A percentile compares a stretch with the other conserved stretches of the same genome.
These are phyloP conservation scores for Penicillium sp. DNA, from an alignment of 2,329 filamentous ascomycete species.

Conservation along the genomic window DNA sequence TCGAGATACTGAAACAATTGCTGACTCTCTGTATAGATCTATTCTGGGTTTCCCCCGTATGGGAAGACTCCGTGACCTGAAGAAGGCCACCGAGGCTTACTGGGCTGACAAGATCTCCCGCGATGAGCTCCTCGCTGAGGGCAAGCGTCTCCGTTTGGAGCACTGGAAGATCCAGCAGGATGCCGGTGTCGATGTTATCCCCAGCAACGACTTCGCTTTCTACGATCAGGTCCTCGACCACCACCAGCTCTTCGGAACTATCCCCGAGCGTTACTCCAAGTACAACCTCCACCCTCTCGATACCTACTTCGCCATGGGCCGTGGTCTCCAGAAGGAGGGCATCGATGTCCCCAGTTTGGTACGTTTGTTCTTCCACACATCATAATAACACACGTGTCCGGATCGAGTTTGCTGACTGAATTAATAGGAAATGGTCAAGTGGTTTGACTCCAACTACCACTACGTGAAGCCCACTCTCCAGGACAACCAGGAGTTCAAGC, in stretches of 20 bases:
- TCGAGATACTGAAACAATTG: background rate
- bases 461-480: conserved; percentile 99
- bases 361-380: conserved; percentile 30
- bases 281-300: conserved; percentile 84
- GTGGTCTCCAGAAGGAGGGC: conserved; percentile 81
- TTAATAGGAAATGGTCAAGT: conserved; percentile 93
- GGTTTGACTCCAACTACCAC: conserved; percentile 99
- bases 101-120: conserved; percentile 95
- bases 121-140: conserved; percentile 86
- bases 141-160: conserved; percentile 90
- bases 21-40: conserved; percentile 47
- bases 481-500: conserved; percentile 94
- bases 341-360: conserved; percentile 86
- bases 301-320: conserved; percentile 99
- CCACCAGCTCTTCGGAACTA: conserved; percentile 57
- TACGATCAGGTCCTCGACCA: conserved; percentile 53
- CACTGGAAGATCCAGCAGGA: conserved; percentile 99
- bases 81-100: conserved; percentile 99
- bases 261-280: conserved; percentile 90
- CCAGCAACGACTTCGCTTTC: conserved; percentile 98
- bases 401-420: background rate
- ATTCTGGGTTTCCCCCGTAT: conserved; percentile 99
- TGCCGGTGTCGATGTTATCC: conserved; percentile 94
- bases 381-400: background rate
- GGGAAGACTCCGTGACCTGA: conserved; percentile 97